These are phyloP conservation scores for Coprinopsis cinerea DNA, from an alignment of 768 basidiomycete genomes.

Conservation along the genomic window DNA sequence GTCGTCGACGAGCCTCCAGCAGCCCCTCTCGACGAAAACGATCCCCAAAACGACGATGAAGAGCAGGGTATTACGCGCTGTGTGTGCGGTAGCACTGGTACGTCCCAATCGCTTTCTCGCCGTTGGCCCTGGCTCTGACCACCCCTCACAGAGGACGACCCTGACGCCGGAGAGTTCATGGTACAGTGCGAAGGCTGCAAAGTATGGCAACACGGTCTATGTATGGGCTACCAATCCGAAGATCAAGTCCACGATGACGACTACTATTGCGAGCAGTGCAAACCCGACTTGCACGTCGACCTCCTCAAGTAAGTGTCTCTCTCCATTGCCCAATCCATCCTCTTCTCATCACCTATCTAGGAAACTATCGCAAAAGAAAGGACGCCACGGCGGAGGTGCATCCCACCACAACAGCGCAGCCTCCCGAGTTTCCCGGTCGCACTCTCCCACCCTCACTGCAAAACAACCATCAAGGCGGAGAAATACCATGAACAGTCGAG, in stretches of 20 bases:
- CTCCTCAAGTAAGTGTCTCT: slow-evolving; percentile 62
- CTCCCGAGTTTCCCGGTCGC: slow-evolving; percentile 68
- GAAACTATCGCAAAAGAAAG: slow-evolving; percentile 50
- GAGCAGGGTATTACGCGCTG: slow-evolving; percentile 73
- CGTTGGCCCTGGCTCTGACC: slow-evolving; percentile 15
- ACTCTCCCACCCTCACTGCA: slow-evolving; percentile 53
- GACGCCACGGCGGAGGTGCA: slow-evolving; percentile 40
- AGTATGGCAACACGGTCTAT: slow-evolving; percentile 96
- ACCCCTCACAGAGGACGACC: slow-evolving; percentile 56
- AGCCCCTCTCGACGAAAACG: slow-evolving; percentile 28
- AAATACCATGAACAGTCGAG: slow-evolving; percentile 97
- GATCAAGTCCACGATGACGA: slow-evolving; percentile 68
- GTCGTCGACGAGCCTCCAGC: slow-evolving; percentile 20
- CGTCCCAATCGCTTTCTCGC: slow-evolving; percentile 17
- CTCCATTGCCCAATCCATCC: too few species aligned
- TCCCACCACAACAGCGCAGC: slow-evolving; percentile 36
- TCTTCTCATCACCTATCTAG: slow-evolving; percentile 27
- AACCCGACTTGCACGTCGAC: slow-evolving; percentile 78
- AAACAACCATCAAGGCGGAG: slow-evolving; percentile 79
- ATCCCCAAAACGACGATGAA: slow-evolving; percentile 43
- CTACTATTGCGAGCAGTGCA: slow-evolving; percentile 93
- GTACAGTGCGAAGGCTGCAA: slow-evolving; percentile 96
- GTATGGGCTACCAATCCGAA: slow-evolving; percentile 87
- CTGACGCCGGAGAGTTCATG: slow-evolving; percentile 91
- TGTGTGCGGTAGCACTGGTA: slow-evolving; percentile 78